Evolutionary conservation across 2,329 filamentous ascomycete genomes (phyloP).

Genomic region (Aspergillus pseudoviridinutans): DNA sequence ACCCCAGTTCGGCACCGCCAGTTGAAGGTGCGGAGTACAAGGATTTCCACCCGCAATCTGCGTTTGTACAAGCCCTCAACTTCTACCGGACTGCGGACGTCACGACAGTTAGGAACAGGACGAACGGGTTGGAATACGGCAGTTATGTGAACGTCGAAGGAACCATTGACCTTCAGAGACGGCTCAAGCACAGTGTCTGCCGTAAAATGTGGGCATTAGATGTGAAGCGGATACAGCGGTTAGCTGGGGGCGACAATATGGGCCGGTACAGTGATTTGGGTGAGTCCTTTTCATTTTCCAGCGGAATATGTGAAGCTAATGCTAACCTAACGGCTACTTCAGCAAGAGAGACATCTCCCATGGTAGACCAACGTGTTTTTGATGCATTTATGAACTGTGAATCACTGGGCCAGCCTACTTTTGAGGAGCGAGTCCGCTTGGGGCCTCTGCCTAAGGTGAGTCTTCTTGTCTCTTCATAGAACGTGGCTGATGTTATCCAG

Average conservation of each 20-base stretch:
- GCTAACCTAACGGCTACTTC: conserved; percentile 2
- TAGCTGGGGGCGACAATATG: conserved; percentile 36
- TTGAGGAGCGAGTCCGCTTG: conserved; percentile 37
- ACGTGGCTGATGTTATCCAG: conserved; percentile 25
- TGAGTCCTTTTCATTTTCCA: conserved; percentile 17
- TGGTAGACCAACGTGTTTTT: conserved; percentile 35
- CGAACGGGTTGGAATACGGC: conserved; percentile 38
- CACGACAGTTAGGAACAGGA: conserved; percentile 34
- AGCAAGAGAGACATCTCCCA: conserved; percentile 29
- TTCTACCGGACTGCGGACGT: conserved; percentile 40
- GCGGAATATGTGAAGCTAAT: background rate
- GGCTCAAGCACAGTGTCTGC: conserved; percentile 38
- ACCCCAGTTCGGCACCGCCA: conserved; percentile 41
- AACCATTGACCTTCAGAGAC: conserved; percentile 38
- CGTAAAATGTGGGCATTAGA: conserved; percentile 43
- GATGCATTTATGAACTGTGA: conserved; percentile 42
- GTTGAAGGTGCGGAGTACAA: conserved; percentile 37
- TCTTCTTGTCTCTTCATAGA: background rate
- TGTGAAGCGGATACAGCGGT: conserved; percentile 36
- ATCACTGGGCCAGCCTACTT: conserved; percentile 26
- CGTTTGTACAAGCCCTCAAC: conserved; percentile 37
- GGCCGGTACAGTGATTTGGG: conserved; percentile 35
- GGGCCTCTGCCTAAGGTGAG: conserved; percentile 38
- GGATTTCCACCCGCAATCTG: conserved; percentile 40
- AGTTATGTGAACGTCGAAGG: conserved; percentile 44